Base-by-base conservation (phyloP, 1,139 yeast genomes). In the Kurtzmaniella quercitrusa region DNA sequence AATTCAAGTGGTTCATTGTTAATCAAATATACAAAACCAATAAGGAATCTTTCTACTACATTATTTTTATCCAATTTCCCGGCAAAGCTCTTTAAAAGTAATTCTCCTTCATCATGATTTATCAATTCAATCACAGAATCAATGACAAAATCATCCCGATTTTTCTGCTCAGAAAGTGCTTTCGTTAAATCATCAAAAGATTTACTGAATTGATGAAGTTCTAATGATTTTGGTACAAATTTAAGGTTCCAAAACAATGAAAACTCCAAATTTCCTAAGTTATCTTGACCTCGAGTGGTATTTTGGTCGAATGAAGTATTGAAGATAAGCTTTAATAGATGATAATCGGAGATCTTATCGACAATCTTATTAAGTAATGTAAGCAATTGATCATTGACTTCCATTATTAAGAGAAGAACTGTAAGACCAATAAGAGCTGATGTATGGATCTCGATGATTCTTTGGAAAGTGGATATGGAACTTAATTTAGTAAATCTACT, bases 11-110 rank as follows among this genome's bases (percentile, higher is more conserved):
- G 54, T 18, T 65, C 63, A 43, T 60, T 55, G 41, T 65, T 68
- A 25, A 64, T 57, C 47, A 68, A 58, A 46, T 62, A 54, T 4
- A 68, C 58, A 36, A 73, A 51, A 2, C 76, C 77, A 29, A 59
- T 56, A 42, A 73, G 61, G 41, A 67, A 63, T 31, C 56, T 50
- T 43, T 65, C 63, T 14, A 66, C 51, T 9, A 50, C 47, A 39
- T 42, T 52, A 3, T 52, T 37, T 5, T 39, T 37, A 38, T 55
- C 50, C 38, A 66, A 52, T 31, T 57, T 56, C 12, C 48, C 48
- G 16, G 66, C 48, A 41, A 68, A 60, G 11, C 55, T 49, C 3
- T 55, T 50, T 34, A 55, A 50, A 15, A 68, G 55, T 18, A 55
- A 48, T 15, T 52, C 46, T 1, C 65, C 65, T 43, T 65, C 63